Base-by-base conservation (phyloP, 2,329 filamentous ascomycete genomes). In the Diaporthe caulivora region DNA sequence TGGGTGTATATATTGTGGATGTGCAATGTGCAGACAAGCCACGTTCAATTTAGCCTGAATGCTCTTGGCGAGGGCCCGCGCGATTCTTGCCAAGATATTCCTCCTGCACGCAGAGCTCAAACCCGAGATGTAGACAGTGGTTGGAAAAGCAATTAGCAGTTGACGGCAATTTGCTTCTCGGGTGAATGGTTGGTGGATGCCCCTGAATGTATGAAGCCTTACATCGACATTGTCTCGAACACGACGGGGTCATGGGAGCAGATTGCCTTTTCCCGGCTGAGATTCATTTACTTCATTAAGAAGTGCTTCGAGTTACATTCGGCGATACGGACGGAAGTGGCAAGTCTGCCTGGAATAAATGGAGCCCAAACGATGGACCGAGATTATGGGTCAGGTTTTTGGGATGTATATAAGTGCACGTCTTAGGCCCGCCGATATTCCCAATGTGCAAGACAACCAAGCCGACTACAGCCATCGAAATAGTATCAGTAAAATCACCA, bases 11-110 rank as follows among this genome's bases (percentile, higher is more conserved):
- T 49, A 65, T 65, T 65, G 29, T 65, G 60, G 42, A 65, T 49
- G 60, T n/a, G 11, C 26, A 34, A 49, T 34, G 60, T 34, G 42
- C 42, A 34, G 21, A n/a, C 60, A 51, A 65, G 60, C 60, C 60
- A 65, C 60, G 60, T 65, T 65, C 26, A 10, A 49, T 65, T 65
- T 47, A 65, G 60, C 60, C 60, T 65, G 60, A 65, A 65, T 49
- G 42, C 11, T 18, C 60, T 49, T 65, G 60, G 18, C 42, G 29
- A 47, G 21, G 42, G 60, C 60, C 26, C 42, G 58, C 40, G 26
- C 58, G 15, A 31, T 47, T 31, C 17, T 42, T 64, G 58, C 60
- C 42, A 65, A 49, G 42, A 34, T 31, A 24, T 47, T 47, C 15
- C 10, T 15, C 29, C n/a, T 34, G 26, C 42, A 31, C 21, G 49